Conservation (phyloP, 225 moss, liverwort and hornwort genomes). For the Sphagnum tenellum region DNA sequence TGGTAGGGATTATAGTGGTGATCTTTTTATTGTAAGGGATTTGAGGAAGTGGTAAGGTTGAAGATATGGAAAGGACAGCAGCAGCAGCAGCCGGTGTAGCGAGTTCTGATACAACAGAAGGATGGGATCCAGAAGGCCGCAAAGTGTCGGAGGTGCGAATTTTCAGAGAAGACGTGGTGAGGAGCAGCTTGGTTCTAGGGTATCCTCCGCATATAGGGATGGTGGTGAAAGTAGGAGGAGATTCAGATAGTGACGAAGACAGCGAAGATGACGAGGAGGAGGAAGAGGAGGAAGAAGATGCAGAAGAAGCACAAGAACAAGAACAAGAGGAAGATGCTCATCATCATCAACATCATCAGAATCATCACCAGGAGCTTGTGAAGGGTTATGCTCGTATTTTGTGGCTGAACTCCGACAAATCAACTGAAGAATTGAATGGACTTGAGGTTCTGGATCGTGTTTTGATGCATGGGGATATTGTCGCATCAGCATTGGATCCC, state of each 20-base stretch:
- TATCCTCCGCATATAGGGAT: constrained; percentile 70
- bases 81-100: too few species aligned
- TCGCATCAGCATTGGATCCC: constrained; percentile 64
- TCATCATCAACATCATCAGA: too few species aligned
- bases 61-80: too few species aligned
- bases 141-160: constrained; percentile 55
- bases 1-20: too few species aligned
- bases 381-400: constrained; percentile 80
- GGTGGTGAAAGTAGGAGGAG: constrained; percentile 76
- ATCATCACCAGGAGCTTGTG: constrained; percentile 4
- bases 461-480: constrained; percentile 87
- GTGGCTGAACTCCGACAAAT: constrained; percentile 68
- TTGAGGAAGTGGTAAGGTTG: too few species aligned
- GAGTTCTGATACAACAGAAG: too few species aligned
- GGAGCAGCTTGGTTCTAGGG: constrained; percentile 21
- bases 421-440: constrained; percentile 67
- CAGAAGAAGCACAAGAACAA: too few species aligned
- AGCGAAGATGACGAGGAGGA: constrained; percentile 17
- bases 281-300: background rate
- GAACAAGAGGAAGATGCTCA: too few species aligned
- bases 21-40: too few species aligned
- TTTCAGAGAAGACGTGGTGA: constrained; percentile 85
- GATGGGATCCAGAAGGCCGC: too few species aligned
- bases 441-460: constrained; percentile 75
- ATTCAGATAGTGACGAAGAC: constrained; percentile 65